phyloP scores from a whole-genome alignment of 2,329 filamentous ascomycete species.

The Pestalotiopsis sp. region DNA sequence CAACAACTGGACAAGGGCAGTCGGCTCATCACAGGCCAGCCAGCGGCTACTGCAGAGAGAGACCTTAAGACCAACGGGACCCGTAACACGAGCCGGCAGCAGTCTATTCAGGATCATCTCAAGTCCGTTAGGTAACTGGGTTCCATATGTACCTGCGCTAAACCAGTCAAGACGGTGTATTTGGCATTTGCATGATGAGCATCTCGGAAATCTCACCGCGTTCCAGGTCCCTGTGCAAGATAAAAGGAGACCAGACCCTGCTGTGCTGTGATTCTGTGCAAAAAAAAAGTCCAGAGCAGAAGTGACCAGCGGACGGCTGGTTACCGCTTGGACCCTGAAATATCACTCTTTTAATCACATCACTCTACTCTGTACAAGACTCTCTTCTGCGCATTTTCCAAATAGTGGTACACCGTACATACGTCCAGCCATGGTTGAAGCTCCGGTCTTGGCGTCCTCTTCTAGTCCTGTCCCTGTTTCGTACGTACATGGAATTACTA shows the following conservation, averaged over 20 bases:
- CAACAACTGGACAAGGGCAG: background rate
- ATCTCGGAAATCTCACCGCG: background rate
- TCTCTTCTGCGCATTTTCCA: background rate
- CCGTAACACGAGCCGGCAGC: background rate
- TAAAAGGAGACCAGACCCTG: background rate
- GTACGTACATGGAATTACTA: too few species aligned
- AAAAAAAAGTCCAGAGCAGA: background rate
- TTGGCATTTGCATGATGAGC: background rate
- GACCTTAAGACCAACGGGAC: background rate
- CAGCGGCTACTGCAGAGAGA: background rate
- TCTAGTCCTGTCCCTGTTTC: too few species aligned
- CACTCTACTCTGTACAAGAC: background rate
- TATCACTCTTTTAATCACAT: background rate
- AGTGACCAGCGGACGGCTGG: background rate
- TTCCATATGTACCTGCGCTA: background rate
- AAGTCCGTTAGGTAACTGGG: slow-evolving; percentile 1
- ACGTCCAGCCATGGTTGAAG: too few species aligned
- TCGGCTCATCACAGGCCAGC: background rate
- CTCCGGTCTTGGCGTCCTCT: too few species aligned
- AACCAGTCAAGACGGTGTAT: background rate
- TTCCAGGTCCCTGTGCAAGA: background rate
- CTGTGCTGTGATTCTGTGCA: background rate
- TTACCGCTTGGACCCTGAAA: background rate
- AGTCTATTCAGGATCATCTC: slow-evolving; percentile 5
- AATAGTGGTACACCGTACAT: background rate